A percentile compares a stretch with the other conserved stretches of the same genome.
Conservation (phyloP, 352 stramenopile species). For the Peronospora farinosa region DNA sequence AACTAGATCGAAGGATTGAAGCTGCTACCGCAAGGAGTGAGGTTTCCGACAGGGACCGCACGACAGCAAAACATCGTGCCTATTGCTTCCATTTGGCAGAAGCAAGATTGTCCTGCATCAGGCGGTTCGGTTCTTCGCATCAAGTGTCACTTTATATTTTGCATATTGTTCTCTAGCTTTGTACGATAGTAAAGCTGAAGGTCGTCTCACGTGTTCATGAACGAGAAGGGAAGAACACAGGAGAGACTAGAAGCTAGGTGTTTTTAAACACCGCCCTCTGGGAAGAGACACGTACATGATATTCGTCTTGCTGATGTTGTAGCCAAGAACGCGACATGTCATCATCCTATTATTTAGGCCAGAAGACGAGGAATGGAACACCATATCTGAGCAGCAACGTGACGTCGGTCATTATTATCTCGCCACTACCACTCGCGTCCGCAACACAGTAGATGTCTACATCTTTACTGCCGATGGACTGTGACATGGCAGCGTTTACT, state of each 20-base stretch:
- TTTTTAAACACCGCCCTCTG: slow-evolving; percentile 84
- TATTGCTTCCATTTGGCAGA: slow-evolving; percentile 28
- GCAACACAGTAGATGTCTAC: neutral
- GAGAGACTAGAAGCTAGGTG: slow-evolving; percentile 46
- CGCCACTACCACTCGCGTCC: neutral
- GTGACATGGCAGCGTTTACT: slow-evolving; percentile 6
- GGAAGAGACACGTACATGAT: slow-evolving; percentile 16
- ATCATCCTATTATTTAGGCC: neutral
- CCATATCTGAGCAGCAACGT: neutral
- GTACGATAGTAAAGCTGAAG: slow-evolving; percentile 57
- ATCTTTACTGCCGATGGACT: neutral
- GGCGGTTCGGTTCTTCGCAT: slow-evolving; percentile 20
- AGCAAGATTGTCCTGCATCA: slow-evolving; percentile 15
- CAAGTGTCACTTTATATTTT: slow-evolving; percentile 32
- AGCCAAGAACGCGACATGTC: neutral
- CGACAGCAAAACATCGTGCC: slow-evolving; percentile 12
- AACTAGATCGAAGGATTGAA: slow-evolving; percentile 21
- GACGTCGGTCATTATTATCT: slow-evolving; percentile 7
- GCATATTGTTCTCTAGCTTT: slow-evolving; percentile 45
- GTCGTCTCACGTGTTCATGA: slow-evolving; percentile 5
- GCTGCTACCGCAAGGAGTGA: slow-evolving; percentile 4
- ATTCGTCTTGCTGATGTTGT: neutral
- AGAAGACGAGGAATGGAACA: neutral
- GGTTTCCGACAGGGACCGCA: slow-evolving; percentile 9
- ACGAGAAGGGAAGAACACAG: slow-evolving; percentile 10